These are phyloP conservation scores for Rhodotorula graminis DNA, from an alignment of 768 basidiomycete species.

Conservation along the genomic window DNA sequence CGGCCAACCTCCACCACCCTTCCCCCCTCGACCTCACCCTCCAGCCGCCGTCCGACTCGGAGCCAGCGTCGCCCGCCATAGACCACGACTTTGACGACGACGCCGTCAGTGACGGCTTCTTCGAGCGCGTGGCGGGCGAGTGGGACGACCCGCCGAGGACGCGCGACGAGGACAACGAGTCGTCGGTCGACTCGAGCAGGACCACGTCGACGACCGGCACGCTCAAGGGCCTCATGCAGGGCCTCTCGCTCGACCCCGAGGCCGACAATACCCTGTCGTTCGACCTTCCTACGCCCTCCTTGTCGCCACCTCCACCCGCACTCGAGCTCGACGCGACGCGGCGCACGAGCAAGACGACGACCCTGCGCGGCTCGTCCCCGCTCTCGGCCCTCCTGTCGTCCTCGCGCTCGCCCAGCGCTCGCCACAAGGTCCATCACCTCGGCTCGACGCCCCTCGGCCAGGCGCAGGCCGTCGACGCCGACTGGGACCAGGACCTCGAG, in stretches of 20 bases:
- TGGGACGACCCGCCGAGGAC: not conserved
- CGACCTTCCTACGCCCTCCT: not conserved
- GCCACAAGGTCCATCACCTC: conserved; percentile 17
- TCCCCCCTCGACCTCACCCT: not conserved
- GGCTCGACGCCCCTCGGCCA: conserved; percentile 19
- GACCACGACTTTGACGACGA: not conserved
- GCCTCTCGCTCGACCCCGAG: conserved; percentile 4
- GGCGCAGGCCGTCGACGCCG: conserved; percentile 16
- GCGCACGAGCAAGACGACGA: conserved; percentile 3
- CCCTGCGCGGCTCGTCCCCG: conserved; percentile 15
- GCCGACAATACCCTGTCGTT: conserved; percentile 3
- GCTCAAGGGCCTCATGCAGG: conserved; percentile 9
- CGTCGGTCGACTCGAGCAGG: conserved; percentile 7
- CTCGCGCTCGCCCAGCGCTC: not conserved
- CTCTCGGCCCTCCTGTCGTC: conserved; percentile 21
- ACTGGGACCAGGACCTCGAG: conserved; percentile 41
- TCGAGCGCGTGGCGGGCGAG: not conserved
- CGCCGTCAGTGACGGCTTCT: not conserved
- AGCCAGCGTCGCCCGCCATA: not conserved
- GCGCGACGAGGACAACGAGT: conserved; percentile 11
- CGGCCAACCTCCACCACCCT: not conserved
- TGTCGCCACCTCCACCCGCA: not conserved
- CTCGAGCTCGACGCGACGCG: not conserved
- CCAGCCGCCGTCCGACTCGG: conserved; percentile 2
- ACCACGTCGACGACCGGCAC: conserved; percentile 13